A percentile compares a stretch with the other conserved stretches of the same genome.
Conservation (phyloP, 2,329 filamentous ascomycete species). For the Pseudogymnoascus sp. region DNA sequence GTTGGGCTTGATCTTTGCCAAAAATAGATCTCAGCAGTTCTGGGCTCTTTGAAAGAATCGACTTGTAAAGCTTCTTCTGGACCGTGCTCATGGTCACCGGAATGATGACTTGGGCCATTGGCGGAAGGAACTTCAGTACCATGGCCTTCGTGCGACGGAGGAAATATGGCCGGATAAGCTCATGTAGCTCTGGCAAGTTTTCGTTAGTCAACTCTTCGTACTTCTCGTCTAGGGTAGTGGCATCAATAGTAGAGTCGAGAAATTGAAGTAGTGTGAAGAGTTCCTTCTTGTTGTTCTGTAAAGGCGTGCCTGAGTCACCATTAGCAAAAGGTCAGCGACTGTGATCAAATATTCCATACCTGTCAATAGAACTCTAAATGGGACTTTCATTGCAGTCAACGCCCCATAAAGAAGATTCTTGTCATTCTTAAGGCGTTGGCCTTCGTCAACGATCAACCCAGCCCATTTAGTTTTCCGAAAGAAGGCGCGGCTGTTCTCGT, state of each 20-base stretch:
- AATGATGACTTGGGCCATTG: constrained; percentile 90
- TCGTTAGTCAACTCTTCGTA: constrained; percentile 74
- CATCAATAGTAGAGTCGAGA: constrained; percentile 62
- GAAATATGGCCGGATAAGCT: constrained; percentile 67
- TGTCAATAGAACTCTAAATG: constrained; percentile 79
- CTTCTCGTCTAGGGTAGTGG: constrained; percentile 63
- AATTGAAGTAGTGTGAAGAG: constrained; percentile 97
- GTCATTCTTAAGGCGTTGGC: constrained; percentile 91
- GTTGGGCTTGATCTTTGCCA: constrained; percentile 45
- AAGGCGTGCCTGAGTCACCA: constrained; percentile 52
- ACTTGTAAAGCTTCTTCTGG: constrained; percentile 91
- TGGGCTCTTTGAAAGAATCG: constrained; percentile 84
- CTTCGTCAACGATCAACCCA: constrained; percentile 87
- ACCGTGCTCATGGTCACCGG: constrained; percentile 92
- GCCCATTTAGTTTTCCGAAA: constrained; percentile 73
- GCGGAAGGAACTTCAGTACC: constrained; percentile 83
- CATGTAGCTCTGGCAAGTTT: constrained; percentile 72
- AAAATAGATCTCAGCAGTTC: constrained; percentile 84
- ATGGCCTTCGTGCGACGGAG: constrained; percentile 77
- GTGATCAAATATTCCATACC: constrained; percentile 28
- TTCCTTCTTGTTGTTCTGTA: constrained; percentile 93
- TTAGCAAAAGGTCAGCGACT: constrained; percentile 15
- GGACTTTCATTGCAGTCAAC: constrained; percentile 63
- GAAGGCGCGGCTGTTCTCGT: constrained; percentile 55
- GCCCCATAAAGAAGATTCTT: constrained; percentile 71